Evolutionary conservation across 345 rosid species (phyloP).

Genomic region (Eucalyptus marginata): DNA sequence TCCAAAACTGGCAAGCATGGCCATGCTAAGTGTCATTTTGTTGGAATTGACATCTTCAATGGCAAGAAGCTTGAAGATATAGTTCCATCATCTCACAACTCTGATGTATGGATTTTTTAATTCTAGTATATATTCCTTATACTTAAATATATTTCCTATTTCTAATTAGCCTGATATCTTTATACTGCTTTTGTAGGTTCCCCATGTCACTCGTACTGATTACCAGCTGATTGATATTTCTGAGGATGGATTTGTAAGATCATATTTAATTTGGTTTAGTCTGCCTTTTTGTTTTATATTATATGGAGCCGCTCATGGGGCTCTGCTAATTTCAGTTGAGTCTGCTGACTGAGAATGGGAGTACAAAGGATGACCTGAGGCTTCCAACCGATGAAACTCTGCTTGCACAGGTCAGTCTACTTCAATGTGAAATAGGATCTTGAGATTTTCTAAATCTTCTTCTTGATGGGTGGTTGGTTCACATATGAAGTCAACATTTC

Average conservation of each 20-base stretch:
- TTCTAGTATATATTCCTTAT: neutral
- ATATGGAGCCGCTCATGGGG: neutral
- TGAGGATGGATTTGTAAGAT: slow-evolving; percentile 47
- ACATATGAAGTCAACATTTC: neutral
- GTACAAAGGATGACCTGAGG: slow-evolving; percentile 34
- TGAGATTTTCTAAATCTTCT: neutral
- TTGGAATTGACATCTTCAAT: slow-evolving; percentile 72
- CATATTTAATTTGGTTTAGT: neutral
- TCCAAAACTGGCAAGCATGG: slow-evolving; percentile 86
- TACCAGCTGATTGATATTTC: slow-evolving; percentile 51
- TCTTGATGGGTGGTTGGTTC: neutral
- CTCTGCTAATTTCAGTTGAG: slow-evolving; percentile 14
- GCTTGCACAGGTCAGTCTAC: slow-evolving; percentile 15
- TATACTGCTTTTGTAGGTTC: slow-evolving; percentile 16
- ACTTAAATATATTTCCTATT: neutral
- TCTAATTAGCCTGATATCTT: neutral
- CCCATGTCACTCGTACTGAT: slow-evolving; percentile 43
- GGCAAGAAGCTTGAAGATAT: slow-evolving; percentile 83
- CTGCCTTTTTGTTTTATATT: neutral
- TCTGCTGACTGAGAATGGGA: slow-evolving; percentile 33
- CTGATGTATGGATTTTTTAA: slow-evolving; percentile 33
- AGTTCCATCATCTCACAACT: slow-evolving; percentile 80
- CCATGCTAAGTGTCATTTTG: slow-evolving; percentile 87
- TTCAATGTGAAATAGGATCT: neutral
- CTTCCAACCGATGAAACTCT: slow-evolving; percentile 36